Base-by-base conservation (phyloP, 441 rosid species). In the Euphorbia schlechtendalii region DNA sequence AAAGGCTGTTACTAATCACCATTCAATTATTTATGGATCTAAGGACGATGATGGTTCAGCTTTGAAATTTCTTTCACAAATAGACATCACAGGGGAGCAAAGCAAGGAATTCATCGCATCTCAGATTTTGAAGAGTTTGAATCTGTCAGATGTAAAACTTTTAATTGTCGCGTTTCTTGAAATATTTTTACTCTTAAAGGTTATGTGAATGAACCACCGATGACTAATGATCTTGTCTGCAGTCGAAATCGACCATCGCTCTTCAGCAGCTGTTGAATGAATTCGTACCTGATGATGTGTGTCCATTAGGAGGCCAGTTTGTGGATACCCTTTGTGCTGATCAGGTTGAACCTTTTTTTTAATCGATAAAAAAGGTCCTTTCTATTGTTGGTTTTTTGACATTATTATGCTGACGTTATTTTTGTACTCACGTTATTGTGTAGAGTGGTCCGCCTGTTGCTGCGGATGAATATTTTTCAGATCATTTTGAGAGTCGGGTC, bases 201-300 rank as follows among this genome's bases (percentile, higher is more conserved):
- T n/a, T n/a, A n/a, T n/a, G 27, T 59, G 30, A 9, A 43, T 59
- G 8, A 21, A 36, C 46, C 6, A 21, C 51, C 56, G 43, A 59
- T 63, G 60, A 61, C 59, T 73, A 61, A 34, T 40, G 65, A 69
- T 61, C 43, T 69, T 36, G 25, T 70, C 17, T 69, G 77, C 82
- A 91, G 99, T 59, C 84, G 68, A 87, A 84, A 60, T 63, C 80
- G 76, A 77, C 88, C 43, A 65, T 64, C 69, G 70, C 78, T 66
- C 73, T 69, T 61, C 83, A 83, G 64, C 84, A 85, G 73, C 80
- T 94, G 67, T 83, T 84, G 41, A 73, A 56, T 28, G 92, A 91
- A 56, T 94, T 91, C 74, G 57, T 80, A 70, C 98, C 98, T 3
- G 98, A 91, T 71, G 98, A 89, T 63, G 81, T 76, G 55, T 87